Base-by-base conservation (phyloP, 345 rosid genomes). In the Anacardium occidentale region DNA sequence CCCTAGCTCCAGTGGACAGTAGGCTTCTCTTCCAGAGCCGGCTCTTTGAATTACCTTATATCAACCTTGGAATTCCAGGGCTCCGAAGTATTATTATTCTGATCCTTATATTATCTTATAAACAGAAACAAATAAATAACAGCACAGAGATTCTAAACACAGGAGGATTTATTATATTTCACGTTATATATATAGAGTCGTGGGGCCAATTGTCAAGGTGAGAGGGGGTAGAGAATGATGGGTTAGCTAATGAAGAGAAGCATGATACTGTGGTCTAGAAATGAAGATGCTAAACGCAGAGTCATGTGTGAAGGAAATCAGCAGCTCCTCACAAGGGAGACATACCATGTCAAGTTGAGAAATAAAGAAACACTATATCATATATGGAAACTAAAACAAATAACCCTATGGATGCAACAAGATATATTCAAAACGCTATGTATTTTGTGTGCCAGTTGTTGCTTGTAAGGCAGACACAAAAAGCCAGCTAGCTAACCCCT, bases 341-440 rank as follows among this genome's bases (percentile, higher is more conserved):
- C 87, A 77, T 66, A 66, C 26, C 79, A 81, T 64, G 72, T 58
- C 76, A 69, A 75, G 69, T 76, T 79, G 79, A 34, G 59, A 34
- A 72, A 77, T 74, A 72, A 82, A 71, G 32, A 79, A 74, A 64
- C 66, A 57, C 44, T n/a, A n/a, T 52, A 60, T 64, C 70, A 57
- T 68, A 79, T 77, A 48, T 13, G 17, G 14, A 48, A 9, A 9
- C 52, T 48, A 11, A 13, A n/a, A 21, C 12, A 3, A 22, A 34
- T 54, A 37, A 70, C 67, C 61, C 81, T 58, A 64, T 8, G 17
- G 65, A 14, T 50, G 42, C 0, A 10, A 14, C 51, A 12, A 18
- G 14, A 59, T 7, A 61, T 47, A 51, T 64, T 25, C 17, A 21
- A 47, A 59, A 24, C n/a, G 40, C 10, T 25, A 54, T 47, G 11